Conservation (phyloP, 805 yeast genomes). For the Dipodascus geniculatus region DNA sequence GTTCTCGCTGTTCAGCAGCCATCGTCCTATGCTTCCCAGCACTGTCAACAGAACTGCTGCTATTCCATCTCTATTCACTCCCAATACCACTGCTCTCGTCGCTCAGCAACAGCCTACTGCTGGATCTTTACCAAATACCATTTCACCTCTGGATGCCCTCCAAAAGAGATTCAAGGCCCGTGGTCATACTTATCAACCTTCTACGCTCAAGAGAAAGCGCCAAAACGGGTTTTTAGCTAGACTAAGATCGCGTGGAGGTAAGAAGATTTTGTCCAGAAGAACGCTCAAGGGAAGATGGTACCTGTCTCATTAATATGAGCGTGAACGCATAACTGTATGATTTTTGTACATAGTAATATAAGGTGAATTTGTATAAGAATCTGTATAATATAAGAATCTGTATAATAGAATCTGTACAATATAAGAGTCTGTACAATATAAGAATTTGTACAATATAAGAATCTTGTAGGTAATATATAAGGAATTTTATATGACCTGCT, state of each 20-base stretch:
- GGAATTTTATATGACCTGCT: neutral
- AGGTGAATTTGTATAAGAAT: too few species aligned
- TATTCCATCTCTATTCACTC: neutral
- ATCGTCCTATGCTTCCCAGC: conserved; percentile 1
- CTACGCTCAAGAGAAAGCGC: conserved; percentile 81
- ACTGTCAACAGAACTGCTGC: neutral
- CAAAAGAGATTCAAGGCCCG: conserved; percentile 73
- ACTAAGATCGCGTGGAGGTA: conserved; percentile 60
- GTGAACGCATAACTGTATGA: too few species aligned
- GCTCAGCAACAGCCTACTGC: neutral
- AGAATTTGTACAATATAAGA: too few species aligned
- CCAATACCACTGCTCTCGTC: neutral
- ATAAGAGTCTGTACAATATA: too few species aligned
- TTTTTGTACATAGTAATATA: too few species aligned
- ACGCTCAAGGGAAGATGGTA: conserved; percentile 90
- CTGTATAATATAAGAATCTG: too few species aligned
- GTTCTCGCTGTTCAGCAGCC: neutral
- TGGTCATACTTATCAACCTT: conserved; percentile 94
- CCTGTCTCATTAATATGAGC: conserved; percentile 57
- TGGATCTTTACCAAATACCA: neutral
- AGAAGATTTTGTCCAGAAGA: conserved; percentile 67
- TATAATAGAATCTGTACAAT: too few species aligned
- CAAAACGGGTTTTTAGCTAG: conserved; percentile 83
- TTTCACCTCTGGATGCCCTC: neutral
- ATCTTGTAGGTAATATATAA: too few species aligned